Conservation (phyloP, 768 basidiomycete species). For the Russula abietina region DNA sequence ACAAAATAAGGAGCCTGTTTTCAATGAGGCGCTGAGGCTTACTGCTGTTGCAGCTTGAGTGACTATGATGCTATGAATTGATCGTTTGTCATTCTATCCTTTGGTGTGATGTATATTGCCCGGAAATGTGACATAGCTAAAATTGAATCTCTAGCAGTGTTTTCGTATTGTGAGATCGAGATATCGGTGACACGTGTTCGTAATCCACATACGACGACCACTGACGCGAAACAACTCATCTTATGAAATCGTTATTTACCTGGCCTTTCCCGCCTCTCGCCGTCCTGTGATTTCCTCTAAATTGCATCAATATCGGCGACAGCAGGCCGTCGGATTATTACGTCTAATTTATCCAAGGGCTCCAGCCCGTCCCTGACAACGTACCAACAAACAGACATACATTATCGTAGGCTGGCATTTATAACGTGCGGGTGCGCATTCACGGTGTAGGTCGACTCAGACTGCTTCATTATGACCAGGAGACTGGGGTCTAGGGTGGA, state of each 20-base stretch:
- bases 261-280: background rate
- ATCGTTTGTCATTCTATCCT: background rate
- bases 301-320: background rate
- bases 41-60: constrained; percentile 30
- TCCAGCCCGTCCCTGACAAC: background rate
- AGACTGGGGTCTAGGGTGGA: too few relatives aligned
- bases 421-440: background rate
- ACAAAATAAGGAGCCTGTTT: constrained; percentile 19
- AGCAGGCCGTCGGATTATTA: background rate
- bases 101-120: background rate
- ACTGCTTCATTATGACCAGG: too few relatives aligned
- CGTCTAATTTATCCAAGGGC: background rate
- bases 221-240: too few relatives aligned
- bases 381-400: background rate
- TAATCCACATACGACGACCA: too few relatives aligned
- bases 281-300: background rate
- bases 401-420: background rate
- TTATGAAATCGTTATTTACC: too few relatives aligned
- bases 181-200: background rate
- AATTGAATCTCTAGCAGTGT: too few relatives aligned
- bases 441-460: background rate
- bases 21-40: constrained; percentile 21
- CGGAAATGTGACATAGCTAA: background rate
- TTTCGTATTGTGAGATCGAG: background rate
- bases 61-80: background rate